phyloP scores from a whole-genome alignment of 1,284 basidiomycete genomes.

The Kalmanozyma brasiliensis region DNA sequence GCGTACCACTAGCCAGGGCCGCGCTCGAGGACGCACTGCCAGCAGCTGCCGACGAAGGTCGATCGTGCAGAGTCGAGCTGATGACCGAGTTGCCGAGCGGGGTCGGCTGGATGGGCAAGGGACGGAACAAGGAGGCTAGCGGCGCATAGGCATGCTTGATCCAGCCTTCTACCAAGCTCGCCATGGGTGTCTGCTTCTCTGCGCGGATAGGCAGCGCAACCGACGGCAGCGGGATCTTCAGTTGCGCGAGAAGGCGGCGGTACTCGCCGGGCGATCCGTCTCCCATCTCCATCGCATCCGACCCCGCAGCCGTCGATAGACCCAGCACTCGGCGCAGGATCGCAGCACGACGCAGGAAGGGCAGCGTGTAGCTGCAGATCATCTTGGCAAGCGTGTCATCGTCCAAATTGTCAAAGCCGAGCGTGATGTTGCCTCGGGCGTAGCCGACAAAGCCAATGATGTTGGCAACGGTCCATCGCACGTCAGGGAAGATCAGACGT shows the following conservation, averaged over 20 bases:
- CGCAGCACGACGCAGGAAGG: conserved; percentile 89
- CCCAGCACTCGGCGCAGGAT: conserved; percentile 81
- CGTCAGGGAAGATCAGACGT: conserved; percentile 60
- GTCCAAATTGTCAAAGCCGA: conserved; percentile 66
- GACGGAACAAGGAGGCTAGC: conserved; percentile 64
- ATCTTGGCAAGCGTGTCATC: conserved; percentile 77
- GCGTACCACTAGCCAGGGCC: conserved; percentile 25
- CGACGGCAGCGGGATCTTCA: conserved; percentile 58
- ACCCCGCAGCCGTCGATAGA: neutral
- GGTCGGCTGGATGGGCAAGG: conserved; percentile 59
- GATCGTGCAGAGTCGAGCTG: conserved; percentile 14
- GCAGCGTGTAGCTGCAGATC: conserved; percentile 87
- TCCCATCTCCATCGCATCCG: conserved; percentile 18
- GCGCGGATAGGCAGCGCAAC: conserved; percentile 57
- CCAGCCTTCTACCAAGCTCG: conserved; percentile 66
- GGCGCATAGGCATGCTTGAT: conserved; percentile 66
- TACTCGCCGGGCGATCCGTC: conserved; percentile 54
- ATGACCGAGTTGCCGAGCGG: conserved; percentile 29
- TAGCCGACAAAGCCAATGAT: conserved; percentile 66
- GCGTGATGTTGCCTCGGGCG: conserved; percentile 65
- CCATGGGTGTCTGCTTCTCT: conserved; percentile 62
- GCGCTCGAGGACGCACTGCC: conserved; percentile 24
- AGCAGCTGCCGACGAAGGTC: conserved; percentile 30
- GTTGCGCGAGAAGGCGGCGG: conserved; percentile 45
- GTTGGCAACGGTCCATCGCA: conserved; percentile 64